Conservation (phyloP, 2,329 filamentous ascomycete species). For the Emydomyces testavorans region DNA sequence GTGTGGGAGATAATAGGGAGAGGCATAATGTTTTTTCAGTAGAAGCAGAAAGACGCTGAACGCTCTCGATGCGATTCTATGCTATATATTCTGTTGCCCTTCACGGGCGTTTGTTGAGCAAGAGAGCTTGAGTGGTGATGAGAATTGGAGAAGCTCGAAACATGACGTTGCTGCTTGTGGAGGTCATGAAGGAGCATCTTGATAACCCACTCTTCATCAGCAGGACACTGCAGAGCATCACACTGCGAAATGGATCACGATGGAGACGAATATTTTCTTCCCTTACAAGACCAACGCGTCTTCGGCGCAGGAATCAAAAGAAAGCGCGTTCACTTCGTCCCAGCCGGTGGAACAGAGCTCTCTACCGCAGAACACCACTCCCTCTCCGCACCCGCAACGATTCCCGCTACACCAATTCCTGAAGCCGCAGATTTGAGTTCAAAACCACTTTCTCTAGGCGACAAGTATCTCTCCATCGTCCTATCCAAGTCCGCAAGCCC, state of each 20-base stretch:
- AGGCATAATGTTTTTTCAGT: conserved; percentile 41
- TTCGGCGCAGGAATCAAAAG: conserved; percentile 54
- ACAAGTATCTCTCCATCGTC: conserved; percentile 40
- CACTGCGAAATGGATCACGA: conserved; percentile 21
- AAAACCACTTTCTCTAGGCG: conserved; percentile 23
- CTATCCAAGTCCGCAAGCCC: conserved; percentile 21
- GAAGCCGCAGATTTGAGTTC: neutral
- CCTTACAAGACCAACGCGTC: conserved; percentile 47
- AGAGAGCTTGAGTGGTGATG: neutral
- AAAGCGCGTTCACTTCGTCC: conserved; percentile 50
- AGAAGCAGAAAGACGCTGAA: neutral
- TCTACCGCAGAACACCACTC: conserved; percentile 13
- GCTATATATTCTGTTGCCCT: neutral
- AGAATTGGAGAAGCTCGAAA: neutral
- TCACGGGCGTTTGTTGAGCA: too few relatives aligned
- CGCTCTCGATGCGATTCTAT: neutral
- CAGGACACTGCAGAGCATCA: neutral
- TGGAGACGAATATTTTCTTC: conserved; percentile 48
- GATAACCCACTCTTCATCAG: neutral
- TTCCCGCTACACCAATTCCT: conserved; percentile 17
- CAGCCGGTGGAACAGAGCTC: conserved; percentile 33
- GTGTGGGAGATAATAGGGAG: conserved; percentile 48
- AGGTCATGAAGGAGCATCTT: neutral
- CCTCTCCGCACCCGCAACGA: conserved; percentile 21
- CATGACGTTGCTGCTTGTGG: neutral